phyloP scores from a whole-genome alignment of 306 rosid genomes.

The Cyclanthera cordifolia region DNA sequence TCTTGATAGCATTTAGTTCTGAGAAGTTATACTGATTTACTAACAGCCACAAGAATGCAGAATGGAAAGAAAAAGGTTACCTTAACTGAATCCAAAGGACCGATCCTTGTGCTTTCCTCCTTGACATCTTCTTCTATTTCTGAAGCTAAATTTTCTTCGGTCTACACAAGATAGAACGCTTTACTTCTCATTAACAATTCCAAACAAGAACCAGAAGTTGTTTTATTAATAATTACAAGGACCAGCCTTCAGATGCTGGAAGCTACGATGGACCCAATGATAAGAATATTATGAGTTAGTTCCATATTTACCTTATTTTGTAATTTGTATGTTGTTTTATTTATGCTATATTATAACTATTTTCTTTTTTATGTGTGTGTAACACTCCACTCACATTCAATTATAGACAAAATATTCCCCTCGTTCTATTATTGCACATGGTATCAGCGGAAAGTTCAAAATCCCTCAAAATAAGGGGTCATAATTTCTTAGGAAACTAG shows the following conservation, averaged over 20 bases:
- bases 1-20: not conserved
- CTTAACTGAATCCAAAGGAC: constrained; percentile 74
- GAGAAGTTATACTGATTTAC: not conserved
- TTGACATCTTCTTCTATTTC: constrained; percentile 80
- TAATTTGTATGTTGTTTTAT: too few species aligned
- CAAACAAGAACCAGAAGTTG: constrained; percentile 1
- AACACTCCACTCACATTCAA: too few species aligned
- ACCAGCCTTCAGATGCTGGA: not conserved
- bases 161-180: constrained; percentile 29
- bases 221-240: not conserved
- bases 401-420: too few species aligned
- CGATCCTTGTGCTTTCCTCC: constrained; percentile 79
- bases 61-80: constrained; percentile 22
- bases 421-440: too few species aligned
- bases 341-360: too few species aligned
- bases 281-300: too few species aligned
- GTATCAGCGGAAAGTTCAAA: too few species aligned
- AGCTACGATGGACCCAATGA: too few species aligned
- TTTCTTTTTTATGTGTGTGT: too few species aligned
- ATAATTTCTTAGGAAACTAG: too few species aligned
- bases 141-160: constrained; percentile 53
- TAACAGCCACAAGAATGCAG: not conserved
- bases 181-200: constrained; percentile 1
- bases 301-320: too few species aligned
- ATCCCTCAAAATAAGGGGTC: too few species aligned